Percentiles rank a stretch among this genome's conserved stretches.
These are phyloP conservation scores for Lactarius sp. DNA, from an alignment of 768 basidiomycete genomes.

Conservation along the genomic window DNA sequence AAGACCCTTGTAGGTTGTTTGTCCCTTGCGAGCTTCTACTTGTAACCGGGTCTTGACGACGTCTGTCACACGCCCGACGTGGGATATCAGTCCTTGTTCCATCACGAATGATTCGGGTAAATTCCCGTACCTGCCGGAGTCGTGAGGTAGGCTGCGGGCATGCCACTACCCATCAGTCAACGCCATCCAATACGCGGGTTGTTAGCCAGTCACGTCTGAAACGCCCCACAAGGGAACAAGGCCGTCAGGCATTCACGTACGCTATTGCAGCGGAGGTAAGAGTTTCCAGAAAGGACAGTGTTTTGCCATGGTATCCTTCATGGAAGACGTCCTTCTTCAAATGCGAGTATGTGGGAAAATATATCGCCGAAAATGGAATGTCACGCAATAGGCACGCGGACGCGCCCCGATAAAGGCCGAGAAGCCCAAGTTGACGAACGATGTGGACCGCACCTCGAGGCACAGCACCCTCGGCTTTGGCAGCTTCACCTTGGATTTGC, in stretches of 20 bases:
- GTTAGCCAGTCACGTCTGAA: conserved; percentile 19
- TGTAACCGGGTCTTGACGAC: conserved; percentile 97
- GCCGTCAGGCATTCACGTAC: conserved; percentile 42
- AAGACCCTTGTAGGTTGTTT: conserved; percentile 88
- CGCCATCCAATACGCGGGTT: conserved; percentile 12
- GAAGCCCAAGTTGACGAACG: conserved; percentile 82
- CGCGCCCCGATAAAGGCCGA: conserved; percentile 92
- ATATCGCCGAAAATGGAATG: conserved; percentile 95
- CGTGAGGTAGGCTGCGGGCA: conserved; percentile 94
- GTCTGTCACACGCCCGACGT: conserved; percentile 43
- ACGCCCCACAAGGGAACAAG: background rate
- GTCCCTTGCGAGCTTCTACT: conserved; percentile 85
- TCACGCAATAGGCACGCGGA: conserved; percentile 91
- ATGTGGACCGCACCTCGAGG: conserved; percentile 90
- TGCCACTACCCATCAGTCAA: conserved; percentile 57
- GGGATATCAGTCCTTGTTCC: conserved; percentile 21
- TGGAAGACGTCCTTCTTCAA: conserved; percentile 91
- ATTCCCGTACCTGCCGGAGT: conserved; percentile 71
- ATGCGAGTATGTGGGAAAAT: conserved; percentile 85
- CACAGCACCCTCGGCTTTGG: conserved; percentile 73
- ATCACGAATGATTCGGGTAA: background rate
- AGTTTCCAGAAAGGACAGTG: conserved; percentile 86
- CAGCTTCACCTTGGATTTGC: conserved; percentile 93
- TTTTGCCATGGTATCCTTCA: conserved; percentile 94
- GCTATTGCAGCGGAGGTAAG: conserved; percentile 75